These are phyloP conservation scores for Teunomyces tritomae DNA, from an alignment of 805 yeast genomes.

Conservation along the genomic window DNA sequence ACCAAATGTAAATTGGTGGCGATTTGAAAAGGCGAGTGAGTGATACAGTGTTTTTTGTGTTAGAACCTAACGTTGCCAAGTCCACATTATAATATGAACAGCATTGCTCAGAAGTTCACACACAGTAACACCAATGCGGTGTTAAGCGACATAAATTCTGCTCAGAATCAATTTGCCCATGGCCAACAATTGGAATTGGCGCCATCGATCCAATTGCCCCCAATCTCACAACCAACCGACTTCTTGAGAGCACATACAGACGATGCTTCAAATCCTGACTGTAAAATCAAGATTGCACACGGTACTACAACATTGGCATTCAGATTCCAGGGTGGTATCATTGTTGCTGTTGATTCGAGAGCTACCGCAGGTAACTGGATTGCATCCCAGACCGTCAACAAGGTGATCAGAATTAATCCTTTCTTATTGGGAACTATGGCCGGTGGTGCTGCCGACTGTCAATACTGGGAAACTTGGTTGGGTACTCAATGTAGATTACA, in stretches of 20 bases:
- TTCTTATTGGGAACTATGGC: constrained; percentile 96
- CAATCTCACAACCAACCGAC: constrained; percentile 84
- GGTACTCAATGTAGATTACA: constrained; percentile 95
- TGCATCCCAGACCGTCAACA: constrained; percentile 96
- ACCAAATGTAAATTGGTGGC: constrained; percentile 3
- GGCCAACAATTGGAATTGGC: constrained; percentile 37
- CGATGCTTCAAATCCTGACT: constrained; percentile 87
- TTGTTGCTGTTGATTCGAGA: constrained; percentile 96
- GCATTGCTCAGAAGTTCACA: constrained; percentile 37
- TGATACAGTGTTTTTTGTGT: background rate
- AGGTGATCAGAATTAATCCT: constrained; percentile 95
- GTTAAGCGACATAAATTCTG: constrained; percentile 27
- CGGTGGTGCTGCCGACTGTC: constrained; percentile 99
- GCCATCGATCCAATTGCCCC: constrained; percentile 73
- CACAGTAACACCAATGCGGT: constrained; percentile 27
- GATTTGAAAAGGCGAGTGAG: background rate
- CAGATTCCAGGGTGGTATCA: constrained; percentile 91
- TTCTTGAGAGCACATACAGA: constrained; percentile 98
- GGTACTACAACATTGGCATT: constrained; percentile 99
- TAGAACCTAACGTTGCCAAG: background rate
- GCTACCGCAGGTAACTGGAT: constrained; percentile 98
- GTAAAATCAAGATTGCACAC: constrained; percentile 94
- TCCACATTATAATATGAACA: constrained; percentile 26
- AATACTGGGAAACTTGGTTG: constrained; percentile 98
- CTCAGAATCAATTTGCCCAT: constrained; percentile 18